Evolutionary conservation across 345 rosid genomes (phyloP).

Genomic region (Cardamine resedifolia): DNA sequence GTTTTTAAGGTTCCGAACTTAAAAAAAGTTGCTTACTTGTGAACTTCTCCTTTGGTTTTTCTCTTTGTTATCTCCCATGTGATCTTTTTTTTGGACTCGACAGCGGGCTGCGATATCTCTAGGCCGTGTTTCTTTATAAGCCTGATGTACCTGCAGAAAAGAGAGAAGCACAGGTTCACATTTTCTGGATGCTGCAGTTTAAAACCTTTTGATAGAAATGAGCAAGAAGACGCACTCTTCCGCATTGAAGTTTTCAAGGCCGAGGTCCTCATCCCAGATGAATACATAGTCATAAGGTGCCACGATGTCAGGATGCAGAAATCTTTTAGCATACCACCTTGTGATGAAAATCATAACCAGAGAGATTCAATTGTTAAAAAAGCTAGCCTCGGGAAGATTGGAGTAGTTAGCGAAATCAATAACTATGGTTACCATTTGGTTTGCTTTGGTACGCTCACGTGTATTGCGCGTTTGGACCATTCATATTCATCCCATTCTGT

Average conservation of each 20-base stretch:
- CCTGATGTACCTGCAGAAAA: conserved; percentile 64
- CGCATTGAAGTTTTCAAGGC: conserved; percentile 82
- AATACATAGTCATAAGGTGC: conserved; percentile 92
- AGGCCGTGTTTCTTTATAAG: conserved; percentile 83
- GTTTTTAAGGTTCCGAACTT: not conserved
- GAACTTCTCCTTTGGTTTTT: conserved; percentile 78
- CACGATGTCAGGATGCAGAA: conserved; percentile 93
- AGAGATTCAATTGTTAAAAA: conserved; percentile 15
- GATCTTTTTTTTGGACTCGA: conserved; percentile 70
- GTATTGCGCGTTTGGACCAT: conserved; percentile 94
- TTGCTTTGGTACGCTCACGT: conserved; percentile 80
- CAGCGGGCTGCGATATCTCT: conserved; percentile 95
- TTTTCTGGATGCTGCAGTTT: not conserved
- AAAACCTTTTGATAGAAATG: not conserved
- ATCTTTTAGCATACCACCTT: conserved; percentile 99
- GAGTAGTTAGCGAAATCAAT: not conserved
- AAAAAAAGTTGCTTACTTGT: conserved; percentile 58
- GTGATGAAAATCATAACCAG: conserved; percentile 2
- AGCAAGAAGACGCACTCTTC: conserved; percentile 66
- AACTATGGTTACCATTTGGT: conserved; percentile 66
- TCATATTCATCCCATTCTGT: conserved; percentile 93
- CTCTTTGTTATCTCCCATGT: conserved; percentile 98
- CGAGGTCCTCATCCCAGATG: conserved; percentile 97
- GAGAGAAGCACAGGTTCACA: conserved; percentile 9
- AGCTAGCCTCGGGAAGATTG: not conserved